Conservation (phyloP, 192 early-diverging fungal species). For the Lunasporangiospora selenospora region DNA sequence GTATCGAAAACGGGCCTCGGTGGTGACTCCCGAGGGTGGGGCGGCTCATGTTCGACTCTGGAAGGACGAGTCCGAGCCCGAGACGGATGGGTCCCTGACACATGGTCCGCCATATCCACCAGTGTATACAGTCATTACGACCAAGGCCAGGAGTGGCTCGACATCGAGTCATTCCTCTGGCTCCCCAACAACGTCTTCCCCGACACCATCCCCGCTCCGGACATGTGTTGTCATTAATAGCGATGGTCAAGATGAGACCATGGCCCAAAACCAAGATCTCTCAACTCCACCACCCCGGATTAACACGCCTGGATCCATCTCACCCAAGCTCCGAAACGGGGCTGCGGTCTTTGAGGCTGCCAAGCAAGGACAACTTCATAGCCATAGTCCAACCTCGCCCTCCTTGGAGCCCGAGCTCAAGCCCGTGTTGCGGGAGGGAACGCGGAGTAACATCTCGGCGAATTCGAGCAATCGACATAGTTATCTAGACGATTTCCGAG, state of each 20-base stretch:
- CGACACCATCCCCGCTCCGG: not conserved
- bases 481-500: slow-evolving; percentile 26
- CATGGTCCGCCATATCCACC: too few species aligned
- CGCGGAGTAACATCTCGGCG: not conserved
- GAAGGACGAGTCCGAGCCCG: slow-evolving; percentile 9
- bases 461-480: slow-evolving; percentile 11
- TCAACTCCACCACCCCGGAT: not conserved
- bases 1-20: slow-evolving; percentile 27
- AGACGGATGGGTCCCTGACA: too few species aligned
- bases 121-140: too few species aligned
- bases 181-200: not conserved
- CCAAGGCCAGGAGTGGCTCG: too few species aligned
- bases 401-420: not conserved
- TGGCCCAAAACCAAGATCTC: not conserved
- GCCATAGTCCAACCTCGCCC: too few species aligned
- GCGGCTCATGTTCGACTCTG: slow-evolving; percentile 22
- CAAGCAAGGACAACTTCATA: not conserved
- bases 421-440: not conserved
- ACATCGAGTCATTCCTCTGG: slow-evolving; percentile 11
- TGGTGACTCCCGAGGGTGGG: slow-evolving; percentile 26
- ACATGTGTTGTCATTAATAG: not conserved
- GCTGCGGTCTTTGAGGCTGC: slow-evolving; percentile 50
- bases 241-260: not conserved
- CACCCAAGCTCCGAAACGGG: slow-evolving; percentile 49
- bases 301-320: not conserved